Evolutionary conservation across 495 filamentous ascomycete species (phyloP), one percentile per base, ranked within the genome.

Genomic region (Penicillium angulare): DNA sequence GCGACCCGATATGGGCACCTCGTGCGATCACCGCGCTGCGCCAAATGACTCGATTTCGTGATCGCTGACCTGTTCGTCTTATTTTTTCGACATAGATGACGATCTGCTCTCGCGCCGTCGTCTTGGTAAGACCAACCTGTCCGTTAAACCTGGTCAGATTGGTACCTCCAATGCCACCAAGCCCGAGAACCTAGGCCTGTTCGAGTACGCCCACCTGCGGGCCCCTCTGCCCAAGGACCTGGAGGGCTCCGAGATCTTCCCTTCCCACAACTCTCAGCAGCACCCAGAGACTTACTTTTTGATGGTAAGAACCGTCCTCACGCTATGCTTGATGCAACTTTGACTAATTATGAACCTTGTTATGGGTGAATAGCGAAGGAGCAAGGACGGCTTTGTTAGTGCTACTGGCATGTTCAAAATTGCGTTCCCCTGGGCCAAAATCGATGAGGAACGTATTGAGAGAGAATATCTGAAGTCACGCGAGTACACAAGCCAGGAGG

Each of bases 331-430:
- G n/a, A n/a, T n/a, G n/a, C n/a, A n/a, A n/a, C n/a, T n/a, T n/a
- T n/a, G n/a, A n/a, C 4, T 32, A 33, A 27, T 36, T 22, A n/a
- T 31, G 27, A 16, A 38, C 23, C 23, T 12, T 24, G 17, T 18
- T 36, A 6, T 44, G 33, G 33, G 18, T 29, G 49, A 52, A 61
- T 60, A 87, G 84, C 84, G 95, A 66, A 88, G 93, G 50, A 96
- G 90, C 74, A 86, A 84, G 64, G 93, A 98, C 73, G 95, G 95
- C 32, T 97, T 78, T 63, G 84, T 98, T 32, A 96, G 90, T 59
- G 91, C 93, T 5, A 97, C 93, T 44, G 93, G 95, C 64, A 97
- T 98, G 95, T 98, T 97, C 79, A 98, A 97, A 73, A 95, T 95
- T 48, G 89, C 92, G 5, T 98, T 97, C 67, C 93, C 93, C 3